These are phyloP conservation scores for Conticribra weissflogii DNA, from an alignment of 108 stramenopile species.

Conservation along the genomic window DNA sequence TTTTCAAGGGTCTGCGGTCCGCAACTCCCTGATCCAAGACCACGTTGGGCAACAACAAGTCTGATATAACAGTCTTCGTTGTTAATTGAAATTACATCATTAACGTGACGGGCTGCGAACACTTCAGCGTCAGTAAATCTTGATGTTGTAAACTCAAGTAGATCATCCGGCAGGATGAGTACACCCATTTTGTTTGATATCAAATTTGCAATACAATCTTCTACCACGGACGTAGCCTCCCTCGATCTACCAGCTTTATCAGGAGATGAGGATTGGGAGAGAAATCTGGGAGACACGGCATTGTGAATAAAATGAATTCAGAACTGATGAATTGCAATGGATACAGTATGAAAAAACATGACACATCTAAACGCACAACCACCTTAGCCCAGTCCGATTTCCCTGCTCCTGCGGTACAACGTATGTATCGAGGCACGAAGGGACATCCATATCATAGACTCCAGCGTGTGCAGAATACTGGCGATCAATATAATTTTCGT, in stretches of 20 bases:
- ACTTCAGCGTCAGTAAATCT: conserved; percentile 18
- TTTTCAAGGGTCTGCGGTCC: conserved; percentile 39
- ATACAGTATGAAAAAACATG: conserved; percentile 7
- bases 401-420: conserved; percentile 51
- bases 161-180: conserved; percentile 12
- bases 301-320: not conserved
- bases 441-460: conserved; percentile 21
- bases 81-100: conserved; percentile 15
- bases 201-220: conserved; percentile 1
- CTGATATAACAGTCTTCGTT: conserved; percentile 24
- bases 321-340: too few relatives aligned
- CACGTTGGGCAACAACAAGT: conserved; percentile 44
- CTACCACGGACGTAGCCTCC: not conserved
- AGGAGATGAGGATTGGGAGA: conserved; percentile 1
- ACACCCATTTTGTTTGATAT: conserved; percentile 19
- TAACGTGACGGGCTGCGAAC: conserved; percentile 25
- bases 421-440: conserved; percentile 16
- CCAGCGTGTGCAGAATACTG: conserved; percentile 28
- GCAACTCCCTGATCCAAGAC: conserved; percentile 42
- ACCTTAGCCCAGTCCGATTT: conserved; percentile 26
- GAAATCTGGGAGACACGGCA: conserved; percentile 20
- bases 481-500: conserved; percentile 80
- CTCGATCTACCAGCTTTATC: not conserved
- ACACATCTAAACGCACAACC: conserved; percentile 23
- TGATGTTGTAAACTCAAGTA: conserved; percentile 22